These are phyloP conservation scores for Daldinia childiae DNA, from an alignment of 495 filamentous ascomycete species.

Conservation along the genomic window DNA sequence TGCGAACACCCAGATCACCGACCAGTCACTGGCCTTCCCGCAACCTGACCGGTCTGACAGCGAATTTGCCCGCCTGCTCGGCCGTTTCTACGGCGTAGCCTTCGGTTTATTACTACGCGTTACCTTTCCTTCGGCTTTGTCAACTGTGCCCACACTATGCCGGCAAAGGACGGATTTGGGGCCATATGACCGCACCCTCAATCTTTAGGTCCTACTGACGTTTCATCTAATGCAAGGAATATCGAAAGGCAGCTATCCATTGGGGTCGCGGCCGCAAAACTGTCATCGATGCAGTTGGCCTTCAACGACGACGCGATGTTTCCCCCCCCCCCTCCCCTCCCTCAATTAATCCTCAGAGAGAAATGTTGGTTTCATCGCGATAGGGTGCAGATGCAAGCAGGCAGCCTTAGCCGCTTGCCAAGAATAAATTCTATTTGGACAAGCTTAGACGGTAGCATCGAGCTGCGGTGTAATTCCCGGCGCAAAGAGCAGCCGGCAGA, in stretches of 20 bases:
- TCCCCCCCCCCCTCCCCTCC: not conserved
- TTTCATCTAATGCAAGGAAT: conserved; percentile 45
- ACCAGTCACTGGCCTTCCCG: conserved; percentile 19
- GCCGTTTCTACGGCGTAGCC: conserved; percentile 34
- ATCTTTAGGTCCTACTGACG: conserved; percentile 32
- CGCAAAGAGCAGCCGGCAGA: conserved; percentile 38
- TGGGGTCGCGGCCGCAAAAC: conserved; percentile 20
- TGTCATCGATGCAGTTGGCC: conserved; percentile 39
- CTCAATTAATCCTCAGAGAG: conserved; percentile 7
- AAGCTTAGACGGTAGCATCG: conserved; percentile 23
- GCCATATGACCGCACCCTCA: conserved; percentile 38
- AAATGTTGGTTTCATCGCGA: conserved; percentile 34
- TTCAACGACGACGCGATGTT: conserved; percentile 20
- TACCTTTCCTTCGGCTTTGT: conserved; percentile 17
- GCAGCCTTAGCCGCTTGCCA: conserved; percentile 42
- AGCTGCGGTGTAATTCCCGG: conserved; percentile 44
- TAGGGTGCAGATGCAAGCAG: conserved; percentile 33
- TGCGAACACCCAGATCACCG: conserved; percentile 23
- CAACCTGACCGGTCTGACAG: conserved; percentile 14
- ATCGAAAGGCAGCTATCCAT: conserved; percentile 27
- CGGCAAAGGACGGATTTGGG: conserved; percentile 36
- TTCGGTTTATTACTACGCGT: conserved; percentile 35
- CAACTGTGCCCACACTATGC: conserved; percentile 27
- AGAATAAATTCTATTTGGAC: conserved; percentile 30
- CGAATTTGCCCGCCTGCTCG: conserved; percentile 17